Evolutionary conservation across 2,329 filamentous ascomycete species (phyloP), one percentile per base, ranked within the genome.

Genomic region (Microdochium nivale): DNA sequence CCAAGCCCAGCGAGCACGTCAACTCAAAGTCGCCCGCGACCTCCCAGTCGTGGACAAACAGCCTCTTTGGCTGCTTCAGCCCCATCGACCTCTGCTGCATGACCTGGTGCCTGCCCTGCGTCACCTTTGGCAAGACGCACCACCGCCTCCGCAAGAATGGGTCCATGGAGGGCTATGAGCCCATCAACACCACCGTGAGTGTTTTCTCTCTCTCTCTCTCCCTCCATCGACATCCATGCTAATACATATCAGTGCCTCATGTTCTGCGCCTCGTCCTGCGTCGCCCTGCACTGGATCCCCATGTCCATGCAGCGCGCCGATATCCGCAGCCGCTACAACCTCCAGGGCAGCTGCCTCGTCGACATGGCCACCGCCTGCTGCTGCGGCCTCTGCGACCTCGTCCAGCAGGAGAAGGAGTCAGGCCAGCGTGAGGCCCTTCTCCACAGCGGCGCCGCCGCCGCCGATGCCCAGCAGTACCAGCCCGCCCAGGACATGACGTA

Each of bases 351-450:
- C 60, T 75, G 70, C 54, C 54, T 72, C 1, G 60, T 64, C 32
- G 74, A 77, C 49, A 58, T 76, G 30, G 66, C 65, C 33, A 60
- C 64, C 3, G 64, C 73, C 2, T 75, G 67, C 65, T 76, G 73
- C 66, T 76, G 73, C 56, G 65, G 63, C 23, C 67, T 69, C 62
- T 77, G 74, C 62, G 63, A 66, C 47, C 59, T 76, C 24, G 65
- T 72, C 49, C 74, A 77, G 69, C 60, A 67, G 54, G 73, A 76
- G 37, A 77, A 76, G 69, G 74, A 77, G 63, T 65, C 67, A 2
- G 64, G 62, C 49, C 58, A 68, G 53, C 69, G 66, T 14, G 70
- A 70, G 57, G 40, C 40, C n/a, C 40, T 44, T 19, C 40, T 44
- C n/a, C 40, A 19, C 21, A 24, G 7, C 21, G 16, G 19, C n/a